These are phyloP conservation scores for Penicillium paneum DNA, from an alignment of 2,329 filamentous ascomycete species.

Conservation along the genomic window DNA sequence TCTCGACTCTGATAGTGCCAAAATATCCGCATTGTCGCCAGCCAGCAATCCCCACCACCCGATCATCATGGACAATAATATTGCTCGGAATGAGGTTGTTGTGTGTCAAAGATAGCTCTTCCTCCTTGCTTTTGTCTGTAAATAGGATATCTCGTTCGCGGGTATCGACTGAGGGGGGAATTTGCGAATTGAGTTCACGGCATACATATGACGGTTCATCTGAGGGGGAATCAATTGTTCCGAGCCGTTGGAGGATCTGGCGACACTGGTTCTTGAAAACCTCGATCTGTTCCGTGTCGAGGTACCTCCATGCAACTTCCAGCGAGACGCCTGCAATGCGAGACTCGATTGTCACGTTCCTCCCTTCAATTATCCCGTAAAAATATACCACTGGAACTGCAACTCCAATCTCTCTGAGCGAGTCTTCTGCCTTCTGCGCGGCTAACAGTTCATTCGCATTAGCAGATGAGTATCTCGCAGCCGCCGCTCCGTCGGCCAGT, in stretches of 20 bases:
- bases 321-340: slow-evolving; percentile 41
- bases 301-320: slow-evolving; percentile 39
- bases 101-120: slow-evolving; percentile 35
- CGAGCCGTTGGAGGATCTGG: slow-evolving; percentile 31
- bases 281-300: slow-evolving; percentile 33
- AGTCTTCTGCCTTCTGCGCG: slow-evolving; percentile 34
- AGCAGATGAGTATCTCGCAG: slow-evolving; percentile 32
- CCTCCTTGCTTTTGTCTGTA: slow-evolving; percentile 21
- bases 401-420: slow-evolving; percentile 33
- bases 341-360: slow-evolving; percentile 41
- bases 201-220: slow-evolving; percentile 36
- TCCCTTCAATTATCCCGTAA: slow-evolving; percentile 38
- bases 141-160: slow-evolving; percentile 36
- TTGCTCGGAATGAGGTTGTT: slow-evolving; percentile 39
- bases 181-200: slow-evolving; percentile 32
- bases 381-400: slow-evolving; percentile 38
- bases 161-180: slow-evolving; percentile 21
- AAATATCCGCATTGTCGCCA: slow-evolving; percentile 43
- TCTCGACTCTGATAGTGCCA: slow-evolving; percentile 33
- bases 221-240: slow-evolving; percentile 23
- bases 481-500: slow-evolving; percentile 21
- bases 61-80: slow-evolving; percentile 37
- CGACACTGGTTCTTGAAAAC: slow-evolving; percentile 38
- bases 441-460: slow-evolving; percentile 41
- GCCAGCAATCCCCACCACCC: slow-evolving; percentile 38